These are phyloP conservation scores for Leptographium lundbergii DNA, from an alignment of 2,329 filamentous ascomycete genomes.

Conservation along the genomic window DNA sequence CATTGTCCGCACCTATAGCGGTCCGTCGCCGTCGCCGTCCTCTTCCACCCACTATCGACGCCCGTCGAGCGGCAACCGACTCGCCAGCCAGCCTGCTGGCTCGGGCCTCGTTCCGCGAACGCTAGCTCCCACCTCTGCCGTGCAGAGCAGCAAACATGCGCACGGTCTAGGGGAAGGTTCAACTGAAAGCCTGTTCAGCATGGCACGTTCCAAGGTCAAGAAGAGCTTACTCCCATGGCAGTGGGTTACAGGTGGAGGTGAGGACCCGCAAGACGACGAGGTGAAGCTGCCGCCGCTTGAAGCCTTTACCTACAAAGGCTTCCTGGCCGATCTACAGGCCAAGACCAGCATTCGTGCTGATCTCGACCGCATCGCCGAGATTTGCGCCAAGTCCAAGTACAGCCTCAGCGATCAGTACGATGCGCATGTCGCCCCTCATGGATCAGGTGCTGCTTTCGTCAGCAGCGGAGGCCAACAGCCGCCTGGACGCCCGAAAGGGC, in stretches of 20 bases:
- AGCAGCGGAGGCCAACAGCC: slow-evolving; percentile 5
- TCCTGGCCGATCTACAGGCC: slow-evolving; percentile 32
- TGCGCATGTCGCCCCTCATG: slow-evolving; percentile 50
- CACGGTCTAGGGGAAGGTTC: slow-evolving; percentile 1
- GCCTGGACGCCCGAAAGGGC: not conserved
- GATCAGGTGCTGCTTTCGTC: slow-evolving; percentile 39
- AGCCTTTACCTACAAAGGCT: slow-evolving; percentile 52
- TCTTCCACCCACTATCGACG: slow-evolving; percentile 15
- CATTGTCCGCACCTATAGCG: slow-evolving; percentile 51
- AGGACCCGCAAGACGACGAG: slow-evolving; percentile 10
- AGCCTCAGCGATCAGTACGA: slow-evolving; percentile 56
- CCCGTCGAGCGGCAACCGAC: slow-evolving; percentile 18
- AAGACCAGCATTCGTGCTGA: slow-evolving; percentile 40
- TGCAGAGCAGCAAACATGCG: slow-evolving; percentile 7
- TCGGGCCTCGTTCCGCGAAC: slow-evolving; percentile 19
- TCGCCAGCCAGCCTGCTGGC: slow-evolving; percentile 13
- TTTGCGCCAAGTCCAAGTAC: slow-evolving; percentile 52
- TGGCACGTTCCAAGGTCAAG: slow-evolving; percentile 30
- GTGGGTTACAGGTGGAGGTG: slow-evolving; percentile 13
- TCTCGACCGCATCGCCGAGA: slow-evolving; percentile 53
- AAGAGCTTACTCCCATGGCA: slow-evolving; percentile 22
- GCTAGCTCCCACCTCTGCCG: slow-evolving; percentile 11
- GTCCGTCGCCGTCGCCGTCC: slow-evolving; percentile 21
- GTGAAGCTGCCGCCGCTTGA: slow-evolving; percentile 46
- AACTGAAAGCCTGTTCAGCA: slow-evolving; percentile 17